Evolutionary conservation across 345 rosid genomes (phyloP), one percentile per base, ranked within the genome.

Genomic region (Pseudoturritis turrita): DNA sequence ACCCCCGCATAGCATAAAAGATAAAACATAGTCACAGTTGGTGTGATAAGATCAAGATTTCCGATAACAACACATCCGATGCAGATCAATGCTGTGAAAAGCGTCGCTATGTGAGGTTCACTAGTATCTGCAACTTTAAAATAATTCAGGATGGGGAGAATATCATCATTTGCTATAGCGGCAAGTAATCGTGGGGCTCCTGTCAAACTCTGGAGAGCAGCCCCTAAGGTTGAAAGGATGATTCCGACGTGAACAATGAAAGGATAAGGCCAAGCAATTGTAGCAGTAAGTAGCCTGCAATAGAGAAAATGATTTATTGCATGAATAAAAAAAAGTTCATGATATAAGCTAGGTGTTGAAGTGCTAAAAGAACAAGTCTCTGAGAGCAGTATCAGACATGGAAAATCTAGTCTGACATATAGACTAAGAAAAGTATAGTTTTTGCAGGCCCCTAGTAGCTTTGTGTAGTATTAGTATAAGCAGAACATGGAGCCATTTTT

Each of bases 161-260:
- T 96, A 73, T 96, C 98, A 82, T 96, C 99, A 75, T 96, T 96
- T 61, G 98, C 98, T 82, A 96, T 96, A 6, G 99, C 99, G n/a
- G 98, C 98, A 73, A 96, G 96, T 66, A 96, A 84, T 66, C 97
- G 87, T 41, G 99, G 99, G 64, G 99, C 99, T 61, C 99, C 99
- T 6, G 97, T 87, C 79, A 96, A 68, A 82, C 98, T 92, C 70
- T 96, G 99, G 70, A 96, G 99, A 76, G 98, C 99, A 22, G 99
- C 99, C 63, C 98, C 99, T 84, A 96, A 79, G 65, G 98, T 96
- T 70, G 99, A 96, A 72, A 92, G 96, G 71, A 96, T 92, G 68
- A 96, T 96, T 65, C 99, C 98, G 62, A 88, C 70, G 23, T 96
- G 89, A 67, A 92, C 78, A 62, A 96, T 75, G 49, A 89, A 80